Conservation (phyloP, 495 filamentous ascomycete species). For the Podospora appendiculata region DNA sequence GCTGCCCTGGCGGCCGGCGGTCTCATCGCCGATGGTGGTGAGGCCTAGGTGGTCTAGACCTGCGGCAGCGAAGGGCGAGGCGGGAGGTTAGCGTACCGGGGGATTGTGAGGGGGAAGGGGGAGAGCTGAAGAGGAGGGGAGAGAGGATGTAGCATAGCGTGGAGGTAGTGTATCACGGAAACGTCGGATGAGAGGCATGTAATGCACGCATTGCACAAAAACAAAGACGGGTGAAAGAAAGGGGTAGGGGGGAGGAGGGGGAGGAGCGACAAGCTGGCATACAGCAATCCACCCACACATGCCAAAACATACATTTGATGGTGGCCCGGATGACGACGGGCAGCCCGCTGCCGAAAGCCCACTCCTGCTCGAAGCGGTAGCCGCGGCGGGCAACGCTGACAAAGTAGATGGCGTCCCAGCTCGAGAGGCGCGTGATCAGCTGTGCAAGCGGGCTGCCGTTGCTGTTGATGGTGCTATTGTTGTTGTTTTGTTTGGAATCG, state of each 20-base stretch:
- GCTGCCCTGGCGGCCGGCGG: not conserved
- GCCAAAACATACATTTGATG: slow-evolving; percentile 18
- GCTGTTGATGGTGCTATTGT: slow-evolving; percentile 44
- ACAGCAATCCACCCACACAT: no score
- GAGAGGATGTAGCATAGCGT: no score
- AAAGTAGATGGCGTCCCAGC: slow-evolving; percentile 95
- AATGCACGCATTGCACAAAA: no score
- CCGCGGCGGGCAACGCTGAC: slow-evolving; percentile 58
- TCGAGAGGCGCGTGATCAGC: slow-evolving; percentile 49
- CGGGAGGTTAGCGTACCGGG: no score
- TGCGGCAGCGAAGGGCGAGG: slow-evolving; percentile 1
- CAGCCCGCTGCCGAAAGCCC: slow-evolving; percentile 79
- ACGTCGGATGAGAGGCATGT: no score
- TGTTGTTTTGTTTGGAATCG: slow-evolving; percentile 4
- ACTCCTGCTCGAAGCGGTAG: slow-evolving; percentile 89
- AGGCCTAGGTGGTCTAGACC: slow-evolving; percentile 1
- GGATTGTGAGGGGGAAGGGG: no score
- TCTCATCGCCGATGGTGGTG: not conserved
- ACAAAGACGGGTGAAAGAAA: no score
- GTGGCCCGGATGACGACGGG: slow-evolving; percentile 41
- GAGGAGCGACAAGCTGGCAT: no score
- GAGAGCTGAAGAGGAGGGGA: no score
- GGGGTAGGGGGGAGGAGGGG: no score
- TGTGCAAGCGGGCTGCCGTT: slow-evolving; percentile 48
- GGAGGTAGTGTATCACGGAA: no score